phyloP scores from a whole-genome alignment of 345 rosid genomes.

The Dipteronia sinensis region DNA sequence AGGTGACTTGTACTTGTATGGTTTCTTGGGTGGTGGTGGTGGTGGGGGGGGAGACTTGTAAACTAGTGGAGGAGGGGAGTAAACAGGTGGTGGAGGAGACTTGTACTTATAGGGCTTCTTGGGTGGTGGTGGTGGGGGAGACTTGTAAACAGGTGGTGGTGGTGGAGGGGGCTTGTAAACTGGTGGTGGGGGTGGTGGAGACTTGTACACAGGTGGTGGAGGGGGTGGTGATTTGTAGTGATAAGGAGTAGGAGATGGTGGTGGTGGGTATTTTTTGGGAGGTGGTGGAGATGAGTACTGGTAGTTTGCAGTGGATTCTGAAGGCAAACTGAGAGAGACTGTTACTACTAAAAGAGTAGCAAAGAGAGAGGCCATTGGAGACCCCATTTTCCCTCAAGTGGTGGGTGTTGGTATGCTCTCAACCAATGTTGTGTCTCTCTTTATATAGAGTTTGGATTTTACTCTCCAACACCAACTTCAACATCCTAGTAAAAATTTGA shows the following conservation, averaged over 20 bases:
- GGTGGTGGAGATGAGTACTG: slow-evolving; percentile 44
- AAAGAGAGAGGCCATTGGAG: slow-evolving; percentile 50
- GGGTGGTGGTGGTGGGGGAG: no score
- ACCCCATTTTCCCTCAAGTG: slow-evolving; percentile 39
- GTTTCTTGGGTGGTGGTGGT: no score
- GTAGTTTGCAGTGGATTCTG: slow-evolving; percentile 43
- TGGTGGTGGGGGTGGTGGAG: no score
- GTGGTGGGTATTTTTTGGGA: slow-evolving; percentile 20
- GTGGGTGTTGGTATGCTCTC: slow-evolving; percentile 34
- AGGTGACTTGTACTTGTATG: no score
- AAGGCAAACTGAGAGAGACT: slow-evolving; percentile 48
- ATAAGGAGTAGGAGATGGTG: neutral
- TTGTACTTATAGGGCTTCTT: no score
- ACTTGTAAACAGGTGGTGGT: no score
- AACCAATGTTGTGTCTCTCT: slow-evolving; percentile 24
- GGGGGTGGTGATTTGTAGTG: neutral
- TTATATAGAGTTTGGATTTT: slow-evolving; percentile 58
- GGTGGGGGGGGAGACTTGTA: no score
- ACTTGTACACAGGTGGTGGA: neutral
- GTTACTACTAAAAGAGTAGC: slow-evolving; percentile 48
- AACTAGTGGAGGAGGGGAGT: no score
- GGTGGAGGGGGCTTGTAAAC: no score
- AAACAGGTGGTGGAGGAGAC: no score
- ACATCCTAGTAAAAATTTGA: slow-evolving; percentile 21
- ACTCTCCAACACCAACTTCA: slow-evolving; percentile 5